Evolutionary conservation across 345 rosid genomes (phyloP).

Genomic region (Murraya koenigii): DNA sequence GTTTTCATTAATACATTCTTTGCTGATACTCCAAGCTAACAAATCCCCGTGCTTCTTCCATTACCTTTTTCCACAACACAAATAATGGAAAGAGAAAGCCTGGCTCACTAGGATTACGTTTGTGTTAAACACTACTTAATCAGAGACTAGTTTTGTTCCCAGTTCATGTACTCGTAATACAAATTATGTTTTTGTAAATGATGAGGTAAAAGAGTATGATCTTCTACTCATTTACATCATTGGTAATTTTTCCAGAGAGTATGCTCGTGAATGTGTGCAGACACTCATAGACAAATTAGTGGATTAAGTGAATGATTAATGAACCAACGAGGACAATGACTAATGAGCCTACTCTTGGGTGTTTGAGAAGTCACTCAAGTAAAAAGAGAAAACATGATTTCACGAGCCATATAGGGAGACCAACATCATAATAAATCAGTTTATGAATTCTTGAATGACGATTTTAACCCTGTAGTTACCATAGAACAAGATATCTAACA

Average conservation of each 20-base stretch:
- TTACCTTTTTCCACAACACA: neutral
- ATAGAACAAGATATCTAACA: neutral
- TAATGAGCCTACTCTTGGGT: neutral
- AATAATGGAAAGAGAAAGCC: neutral
- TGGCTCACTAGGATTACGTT: neutral
- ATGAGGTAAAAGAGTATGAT: conserved; percentile 21
- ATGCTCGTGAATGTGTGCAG: neutral
- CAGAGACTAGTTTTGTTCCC: neutral
- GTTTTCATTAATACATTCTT: conserved; percentile 5
- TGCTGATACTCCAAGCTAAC: conserved; percentile 45
- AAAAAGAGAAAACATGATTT: conserved; percentile 4
- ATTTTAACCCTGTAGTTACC: neutral
- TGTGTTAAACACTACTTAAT: neutral
- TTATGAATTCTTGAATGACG: neutral
- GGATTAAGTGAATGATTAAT: neutral
- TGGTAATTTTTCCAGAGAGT: neutral
- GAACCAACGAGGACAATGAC: neutral
- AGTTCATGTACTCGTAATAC: neutral
- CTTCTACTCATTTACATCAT: conserved; percentile 10
- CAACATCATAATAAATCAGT: neutral
- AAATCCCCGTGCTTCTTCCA: conserved; percentile 7
- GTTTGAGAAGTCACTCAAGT: conserved; percentile 17
- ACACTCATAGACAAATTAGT: neutral
- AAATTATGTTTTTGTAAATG: neutral
- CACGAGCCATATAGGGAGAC: neutral